Conservation (phyloP, 176 grass and related monocot species). For the Tillandsia leiboldiana region DNA sequence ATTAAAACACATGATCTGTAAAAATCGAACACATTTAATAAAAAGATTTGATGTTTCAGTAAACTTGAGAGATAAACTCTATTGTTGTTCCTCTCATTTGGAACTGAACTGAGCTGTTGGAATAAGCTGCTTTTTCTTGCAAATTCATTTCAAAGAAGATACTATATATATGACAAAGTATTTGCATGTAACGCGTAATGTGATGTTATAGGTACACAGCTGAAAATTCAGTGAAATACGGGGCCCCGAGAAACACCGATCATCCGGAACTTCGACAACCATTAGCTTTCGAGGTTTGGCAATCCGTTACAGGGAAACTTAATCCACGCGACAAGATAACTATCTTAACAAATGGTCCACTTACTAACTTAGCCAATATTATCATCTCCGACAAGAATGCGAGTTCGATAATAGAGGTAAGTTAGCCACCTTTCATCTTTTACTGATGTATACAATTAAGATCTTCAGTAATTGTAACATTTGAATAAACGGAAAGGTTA, state of each 20-base stretch:
- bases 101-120: too few relatives aligned
- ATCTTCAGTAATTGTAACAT: background rate
- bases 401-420: constrained; percentile 47
- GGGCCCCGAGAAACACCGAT: constrained; percentile 70
- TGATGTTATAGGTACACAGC: constrained; percentile 46
- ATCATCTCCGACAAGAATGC: constrained; percentile 42
- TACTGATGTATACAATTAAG: constrained; percentile 4
- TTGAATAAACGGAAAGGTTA: too few relatives aligned
- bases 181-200: background rate
- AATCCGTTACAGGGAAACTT: constrained; percentile 39
- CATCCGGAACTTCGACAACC: constrained; percentile 68
- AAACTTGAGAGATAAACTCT: too few relatives aligned
- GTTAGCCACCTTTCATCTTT: constrained; percentile 4
- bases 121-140: too few relatives aligned
- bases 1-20: too few relatives aligned
- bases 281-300: constrained; percentile 72
- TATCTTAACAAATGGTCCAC: constrained; percentile 64
- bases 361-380: constrained; percentile 81
- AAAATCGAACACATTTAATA: too few relatives aligned
- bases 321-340: constrained; percentile 49
- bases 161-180: too few relatives aligned
- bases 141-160: too few relatives aligned
- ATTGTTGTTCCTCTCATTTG: too few relatives aligned
- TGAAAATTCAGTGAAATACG: constrained; percentile 62
- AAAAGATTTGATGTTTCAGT: too few relatives aligned